Evolutionary conservation across 2,329 filamentous ascomycete genomes (phyloP).

Genomic region (Colletotrichum falcatum): DNA sequence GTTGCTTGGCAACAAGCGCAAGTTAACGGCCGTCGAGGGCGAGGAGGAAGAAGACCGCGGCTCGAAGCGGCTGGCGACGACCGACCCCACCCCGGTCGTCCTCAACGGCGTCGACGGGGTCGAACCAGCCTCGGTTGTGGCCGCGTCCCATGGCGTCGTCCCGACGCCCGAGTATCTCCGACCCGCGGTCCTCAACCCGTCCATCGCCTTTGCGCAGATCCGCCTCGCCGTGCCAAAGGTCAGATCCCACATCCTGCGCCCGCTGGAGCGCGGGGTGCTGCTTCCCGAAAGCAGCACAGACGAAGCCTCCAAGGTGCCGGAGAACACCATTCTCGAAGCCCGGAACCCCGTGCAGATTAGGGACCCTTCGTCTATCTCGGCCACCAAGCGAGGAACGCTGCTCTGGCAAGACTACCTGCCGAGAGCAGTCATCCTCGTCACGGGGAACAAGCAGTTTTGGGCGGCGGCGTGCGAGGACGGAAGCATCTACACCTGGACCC

Average conservation of each 20-base stretch:
- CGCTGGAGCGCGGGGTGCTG: conserved; percentile 76
- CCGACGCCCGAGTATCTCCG: conserved; percentile 86
- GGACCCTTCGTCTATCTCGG: conserved; percentile 86
- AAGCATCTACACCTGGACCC: conserved; percentile 90
- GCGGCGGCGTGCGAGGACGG: conserved; percentile 94
- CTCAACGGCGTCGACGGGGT: conserved; percentile 82
- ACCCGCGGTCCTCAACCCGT: conserved; percentile 87
- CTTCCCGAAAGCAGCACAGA: conserved; percentile 65
- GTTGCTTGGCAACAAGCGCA: conserved; percentile 93
- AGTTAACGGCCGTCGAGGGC: conserved; percentile 77
- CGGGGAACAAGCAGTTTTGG: conserved; percentile 92
- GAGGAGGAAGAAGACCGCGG: conserved; percentile 77
- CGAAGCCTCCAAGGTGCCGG: conserved; percentile 71
- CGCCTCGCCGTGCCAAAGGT: conserved; percentile 90
- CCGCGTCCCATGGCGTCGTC: conserved; percentile 69
- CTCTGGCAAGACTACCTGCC: conserved; percentile 97
- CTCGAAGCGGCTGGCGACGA: conserved; percentile 67
- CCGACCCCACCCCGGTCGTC: conserved; percentile 80
- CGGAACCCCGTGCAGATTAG: conserved; percentile 82
- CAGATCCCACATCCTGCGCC: conserved; percentile 83
- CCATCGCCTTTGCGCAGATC: conserved; percentile 83
- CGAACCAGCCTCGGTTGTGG: conserved; percentile 76
- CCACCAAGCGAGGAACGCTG: conserved; percentile 82
- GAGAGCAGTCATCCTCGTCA: conserved; percentile 86
- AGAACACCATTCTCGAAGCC: conserved; percentile 86